Conservation (phyloP, 768 basidiomycete genomes). For the Naganishia friedmannii region DNA sequence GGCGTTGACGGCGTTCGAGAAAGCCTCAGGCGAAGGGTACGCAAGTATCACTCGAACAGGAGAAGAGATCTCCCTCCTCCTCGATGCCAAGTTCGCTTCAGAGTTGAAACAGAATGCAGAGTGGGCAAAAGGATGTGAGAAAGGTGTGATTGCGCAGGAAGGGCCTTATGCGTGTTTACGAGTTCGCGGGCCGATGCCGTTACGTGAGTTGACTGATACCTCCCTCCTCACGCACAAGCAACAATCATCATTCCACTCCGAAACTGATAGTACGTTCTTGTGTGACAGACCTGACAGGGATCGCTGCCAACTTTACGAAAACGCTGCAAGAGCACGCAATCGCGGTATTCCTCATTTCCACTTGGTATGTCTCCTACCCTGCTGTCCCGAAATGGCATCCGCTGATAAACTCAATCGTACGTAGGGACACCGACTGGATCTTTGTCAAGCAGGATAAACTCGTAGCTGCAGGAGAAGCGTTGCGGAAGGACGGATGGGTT, state of each 20-base stretch:
- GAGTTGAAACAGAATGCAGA: neutral
- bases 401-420: neutral
- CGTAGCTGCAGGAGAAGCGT: neutral
- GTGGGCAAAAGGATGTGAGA: neutral
- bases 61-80: constrained; percentile 10
- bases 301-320: constrained; percentile 26
- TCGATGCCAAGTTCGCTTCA: neutral
- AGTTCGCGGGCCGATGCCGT: constrained; percentile 28
- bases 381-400: neutral
- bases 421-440: constrained; percentile 31
- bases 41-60: constrained; percentile 22
- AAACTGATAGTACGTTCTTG: neutral
- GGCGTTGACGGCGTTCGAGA: constrained; percentile 7
- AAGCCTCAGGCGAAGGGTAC: constrained; percentile 14
- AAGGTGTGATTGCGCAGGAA: constrained; percentile 12
- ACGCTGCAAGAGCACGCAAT: constrained; percentile 21
- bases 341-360: constrained; percentile 29
- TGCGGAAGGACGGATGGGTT: constrained; percentile 27
- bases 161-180: constrained; percentile 28
- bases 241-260: neutral
- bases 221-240: neutral
- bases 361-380: constrained; percentile 1
- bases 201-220: constrained; percentile 14
- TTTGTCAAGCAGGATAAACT: constrained; percentile 27
- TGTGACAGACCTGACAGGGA: constrained; percentile 21